phyloP scores from a whole-genome alignment of 129 eudicot genomes.

The Chrysanthemum seticuspe region DNA sequence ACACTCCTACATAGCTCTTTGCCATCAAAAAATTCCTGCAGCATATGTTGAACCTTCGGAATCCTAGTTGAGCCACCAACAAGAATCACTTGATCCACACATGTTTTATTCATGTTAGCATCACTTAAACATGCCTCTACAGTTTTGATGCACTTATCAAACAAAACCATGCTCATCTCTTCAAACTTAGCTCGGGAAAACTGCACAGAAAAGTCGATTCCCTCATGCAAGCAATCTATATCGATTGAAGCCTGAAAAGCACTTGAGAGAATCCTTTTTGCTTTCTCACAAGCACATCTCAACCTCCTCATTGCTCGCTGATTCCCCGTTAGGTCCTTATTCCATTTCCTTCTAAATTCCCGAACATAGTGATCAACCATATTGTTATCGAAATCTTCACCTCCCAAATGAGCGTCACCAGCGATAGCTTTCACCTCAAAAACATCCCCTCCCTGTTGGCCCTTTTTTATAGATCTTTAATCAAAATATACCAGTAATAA shows the following conservation, averaged over 20 bases:
- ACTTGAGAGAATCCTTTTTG: conserved; percentile 11
- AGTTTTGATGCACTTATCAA: conserved; percentile 6
- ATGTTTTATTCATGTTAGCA: neutral
- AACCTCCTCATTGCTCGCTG: conserved; percentile 16
- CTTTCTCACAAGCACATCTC: conserved; percentile 23
- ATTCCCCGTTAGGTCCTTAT: conserved; percentile 10
- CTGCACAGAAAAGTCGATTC: conserved; percentile 15
- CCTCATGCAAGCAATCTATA: neutral
- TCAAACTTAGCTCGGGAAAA: conserved; percentile 26
- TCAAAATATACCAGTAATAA: no score
- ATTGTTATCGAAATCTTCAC: conserved; percentile 11
- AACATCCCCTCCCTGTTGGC: neutral
- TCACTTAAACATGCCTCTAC: conserved; percentile 1
- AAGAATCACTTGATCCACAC: neutral
- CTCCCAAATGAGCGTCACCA: conserved; percentile 33
- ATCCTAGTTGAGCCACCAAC: conserved; percentile 9
- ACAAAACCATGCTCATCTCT: conserved; percentile 16
- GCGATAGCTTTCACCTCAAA: conserved; percentile 18
- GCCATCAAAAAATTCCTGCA: neutral
- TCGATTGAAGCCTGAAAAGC: no score
- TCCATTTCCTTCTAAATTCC: conserved; percentile 13
- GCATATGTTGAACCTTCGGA: neutral
- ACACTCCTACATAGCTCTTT: neutral
- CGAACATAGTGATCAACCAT: conserved; percentile 17
- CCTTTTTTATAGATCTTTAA: no score